Evolutionary conservation across 2,329 filamentous ascomycete genomes (phyloP).

Genomic region (Trichoderma sp.): DNA sequence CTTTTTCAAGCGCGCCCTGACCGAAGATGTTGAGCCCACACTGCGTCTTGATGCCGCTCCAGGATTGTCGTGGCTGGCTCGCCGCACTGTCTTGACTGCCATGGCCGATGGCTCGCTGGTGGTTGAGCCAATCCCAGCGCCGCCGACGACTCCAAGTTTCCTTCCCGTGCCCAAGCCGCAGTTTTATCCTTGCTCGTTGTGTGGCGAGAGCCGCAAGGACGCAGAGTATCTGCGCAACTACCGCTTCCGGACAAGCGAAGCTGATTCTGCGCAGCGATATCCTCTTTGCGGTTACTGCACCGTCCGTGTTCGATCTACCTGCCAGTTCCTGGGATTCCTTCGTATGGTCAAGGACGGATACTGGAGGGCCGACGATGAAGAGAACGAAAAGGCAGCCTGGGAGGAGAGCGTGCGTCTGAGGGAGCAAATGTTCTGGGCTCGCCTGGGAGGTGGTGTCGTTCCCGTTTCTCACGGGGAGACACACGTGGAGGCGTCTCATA

Average conservation of each 20-base stretch:
- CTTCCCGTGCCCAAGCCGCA: constrained; percentile 51
- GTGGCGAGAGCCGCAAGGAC: constrained; percentile 76
- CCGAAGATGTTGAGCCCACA: constrained; percentile 93
- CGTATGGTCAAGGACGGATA: constrained; percentile 90
- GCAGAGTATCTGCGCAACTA: constrained; percentile 73
- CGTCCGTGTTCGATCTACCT: constrained; percentile 77
- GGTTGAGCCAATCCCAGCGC: constrained; percentile 78
- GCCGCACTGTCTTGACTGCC: constrained; percentile 77
- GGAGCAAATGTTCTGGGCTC: constrained; percentile 96
- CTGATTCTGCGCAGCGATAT: constrained; percentile 81
- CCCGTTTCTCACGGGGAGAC: constrained; percentile 50
- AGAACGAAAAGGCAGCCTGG: constrained; percentile 86
- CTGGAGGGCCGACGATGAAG: constrained; percentile 78
- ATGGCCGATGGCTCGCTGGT: constrained; percentile 83
- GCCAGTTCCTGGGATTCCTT: constrained; percentile 89
- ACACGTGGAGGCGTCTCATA: constrained; percentile 33
- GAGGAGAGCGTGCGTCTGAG: constrained; percentile 87
- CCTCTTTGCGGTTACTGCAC: constrained; percentile 89
- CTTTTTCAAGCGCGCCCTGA: constrained; percentile 87
- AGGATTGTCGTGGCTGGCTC: constrained; percentile 88
- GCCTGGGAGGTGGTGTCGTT: constrained; percentile 86
- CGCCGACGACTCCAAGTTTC: constrained; percentile 43
- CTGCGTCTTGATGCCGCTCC: constrained; percentile 85
- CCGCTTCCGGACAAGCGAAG: constrained; percentile 85
- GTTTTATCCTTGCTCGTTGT: constrained; percentile 75